Evolutionary conservation across 2,329 filamentous ascomycete species (phyloP), one percentile per base, ranked within the genome.

Genomic region (Botrytis fragariae): DNA sequence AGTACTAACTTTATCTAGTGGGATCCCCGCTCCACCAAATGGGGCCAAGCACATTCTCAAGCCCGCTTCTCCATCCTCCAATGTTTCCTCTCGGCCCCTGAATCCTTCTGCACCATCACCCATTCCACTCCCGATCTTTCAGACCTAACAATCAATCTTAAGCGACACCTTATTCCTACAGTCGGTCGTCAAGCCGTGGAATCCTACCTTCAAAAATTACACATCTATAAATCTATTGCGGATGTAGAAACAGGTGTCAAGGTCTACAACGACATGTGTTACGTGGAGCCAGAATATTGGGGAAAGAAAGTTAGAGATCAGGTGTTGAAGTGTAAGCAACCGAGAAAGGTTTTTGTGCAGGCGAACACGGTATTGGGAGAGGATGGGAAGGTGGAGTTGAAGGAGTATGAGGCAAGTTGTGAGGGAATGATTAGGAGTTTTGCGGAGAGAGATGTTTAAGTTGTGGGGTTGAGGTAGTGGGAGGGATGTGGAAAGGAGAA

Each of bases 41-140:
- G 95, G 95, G 95, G 95, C 14, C 95, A 97, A 83, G 89, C 92
- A 76, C 94, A 97, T 81, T 97, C 94, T 83, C 94, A 97, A 83
- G 95, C 94, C 35, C 92, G 95, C 18, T 98, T 94, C 84, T 93
- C 92, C 69, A 97, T 98, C 79, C 85, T 98, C 59, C 90, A 89
- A 80, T 95, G 90, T 78, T 95, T 98, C 87, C 87, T 98, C 29
- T 88, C 92, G 77, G 95, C 94, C 0, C 93, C 92, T n/a, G 89
- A 92, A 72, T 91, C 93, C 79, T 98, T 98, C 83, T 95, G 94
- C 84, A 90, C 91, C 81, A 87, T 98, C 35, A 89, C 92, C 51
- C 92, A 94, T 83, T 87, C 85, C 77, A 78, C 82, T n/a, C 84
- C 87, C 75, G 91, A 94, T 39, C 85, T 97, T 3, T 92, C 92